phyloP scores from a whole-genome alignment of 129 eudicot species.

The Centella asiatica region DNA sequence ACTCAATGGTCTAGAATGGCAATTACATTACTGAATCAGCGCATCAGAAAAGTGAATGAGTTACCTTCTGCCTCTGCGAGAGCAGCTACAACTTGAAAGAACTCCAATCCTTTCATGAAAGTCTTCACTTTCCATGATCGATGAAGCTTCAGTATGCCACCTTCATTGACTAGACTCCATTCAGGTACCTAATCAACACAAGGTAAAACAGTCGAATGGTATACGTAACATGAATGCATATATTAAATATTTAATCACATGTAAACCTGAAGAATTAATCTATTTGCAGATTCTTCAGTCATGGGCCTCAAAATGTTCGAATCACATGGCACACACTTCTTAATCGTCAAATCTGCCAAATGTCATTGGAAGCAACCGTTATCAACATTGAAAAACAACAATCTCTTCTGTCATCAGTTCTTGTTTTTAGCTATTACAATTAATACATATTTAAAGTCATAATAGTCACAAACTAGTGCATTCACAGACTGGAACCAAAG shows the following conservation, averaged over 20 bases:
- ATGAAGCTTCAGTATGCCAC: slow-evolving; percentile 52
- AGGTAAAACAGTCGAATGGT: slow-evolving; percentile 1
- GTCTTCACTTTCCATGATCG: slow-evolving; percentile 84
- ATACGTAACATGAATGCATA: not conserved
- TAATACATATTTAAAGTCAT: not conserved
- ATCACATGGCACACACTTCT: slow-evolving; percentile 85
- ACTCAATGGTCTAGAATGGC: no score
- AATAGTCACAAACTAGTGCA: not conserved
- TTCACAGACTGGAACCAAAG: not conserved
- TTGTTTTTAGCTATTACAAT: not conserved
- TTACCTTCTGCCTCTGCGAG: slow-evolving; percentile 95
- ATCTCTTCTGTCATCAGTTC: not conserved
- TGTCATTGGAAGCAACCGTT: slow-evolving; percentile 13
- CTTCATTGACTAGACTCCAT: slow-evolving; percentile 74
- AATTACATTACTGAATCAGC: no score
- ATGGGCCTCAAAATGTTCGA: slow-evolving; percentile 68
- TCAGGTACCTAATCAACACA: slow-evolving; percentile 53
- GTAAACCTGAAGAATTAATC: slow-evolving; percentile 48
- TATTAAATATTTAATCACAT: not conserved
- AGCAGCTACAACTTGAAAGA: slow-evolving; percentile 59
- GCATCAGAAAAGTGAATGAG: slow-evolving; percentile 8
- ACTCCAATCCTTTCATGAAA: slow-evolving; percentile 74
- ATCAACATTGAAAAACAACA: slow-evolving; percentile 1
- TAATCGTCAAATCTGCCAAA: slow-evolving; percentile 52
- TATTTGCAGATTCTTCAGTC: slow-evolving; percentile 55